Conservation (phyloP, 345 rosid species). For the Euphorbia lathyris region DNA sequence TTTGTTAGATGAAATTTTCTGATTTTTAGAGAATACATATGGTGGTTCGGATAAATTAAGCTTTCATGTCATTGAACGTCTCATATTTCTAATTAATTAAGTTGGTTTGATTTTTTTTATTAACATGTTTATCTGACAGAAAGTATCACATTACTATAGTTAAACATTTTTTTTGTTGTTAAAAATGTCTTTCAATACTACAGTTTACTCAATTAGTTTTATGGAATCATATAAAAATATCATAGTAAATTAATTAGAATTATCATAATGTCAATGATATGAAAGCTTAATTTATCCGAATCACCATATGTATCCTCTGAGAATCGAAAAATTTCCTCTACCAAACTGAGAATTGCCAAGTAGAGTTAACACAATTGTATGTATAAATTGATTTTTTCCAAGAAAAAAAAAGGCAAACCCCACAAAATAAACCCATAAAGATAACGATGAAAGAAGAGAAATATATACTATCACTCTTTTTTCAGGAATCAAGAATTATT, state of each 20-base stretch:
- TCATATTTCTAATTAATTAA: background rate
- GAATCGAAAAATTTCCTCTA: slow-evolving; percentile 24
- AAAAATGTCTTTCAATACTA: no score
- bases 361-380: slow-evolving; percentile 15
- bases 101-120: background rate
- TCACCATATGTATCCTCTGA: slow-evolving; percentile 15
- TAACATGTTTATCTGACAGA: no score
- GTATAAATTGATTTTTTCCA: background rate
- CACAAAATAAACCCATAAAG: background rate
- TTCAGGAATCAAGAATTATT: slow-evolving; percentile 11
- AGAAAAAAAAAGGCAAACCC: background rate
- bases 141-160: no score
- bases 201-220: no score
- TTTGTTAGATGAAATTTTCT: slow-evolving; percentile 19
- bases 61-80: background rate
- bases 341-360: slow-evolving; percentile 18
- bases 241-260: background rate
- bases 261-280: background rate
- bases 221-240: no score
- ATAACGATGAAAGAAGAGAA: slow-evolving; percentile 7
- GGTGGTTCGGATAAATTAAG: background rate
- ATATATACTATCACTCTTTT: slow-evolving; percentile 11
- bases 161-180: no score
- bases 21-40: slow-evolving; percentile 19
- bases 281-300: slow-evolving; percentile 6